Base-by-base conservation (phyloP, 2,329 filamentous ascomycete species). In the Ciborinia camelliae region DNA sequence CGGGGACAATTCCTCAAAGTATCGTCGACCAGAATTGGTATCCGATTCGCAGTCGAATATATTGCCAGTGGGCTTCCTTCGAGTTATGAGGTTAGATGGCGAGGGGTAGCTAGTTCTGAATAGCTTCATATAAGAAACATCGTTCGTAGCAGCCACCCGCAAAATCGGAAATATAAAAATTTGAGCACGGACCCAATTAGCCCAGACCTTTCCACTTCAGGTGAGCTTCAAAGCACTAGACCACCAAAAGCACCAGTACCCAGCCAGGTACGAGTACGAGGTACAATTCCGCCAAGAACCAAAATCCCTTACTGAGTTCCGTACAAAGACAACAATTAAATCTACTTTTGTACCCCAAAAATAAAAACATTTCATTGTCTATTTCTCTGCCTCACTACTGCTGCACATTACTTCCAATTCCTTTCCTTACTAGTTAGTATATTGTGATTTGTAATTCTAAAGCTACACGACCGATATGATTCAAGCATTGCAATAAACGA, bases 391-490 rank as follows among this genome's bases (percentile, higher is more conserved):
- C 28, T 58, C 20, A 26, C 43, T 30, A 30, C 39, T 20, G 12
- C 10, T 18, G n/a, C 18, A 47, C 28, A 35, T 18, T 26, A 20
- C 41, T 12, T 41, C n/a, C 39, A 20, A 26, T 59, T 32, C 23
- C 45, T 47, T 9, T 59, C 32, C 28, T 54, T 43, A 9, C 23
- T 39, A 28, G 12, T 39, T 20, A 58, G 51, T 32, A 58, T 57
- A 28, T 39, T 47, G n/a, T 45, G 51, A 39, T 26, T 39, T 47
- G n/a, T 45, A 39, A 39, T 26, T 30, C 39, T 50, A 43, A 55
- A 47, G 28, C 32, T 41, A 6, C 18, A 59, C 35, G 43, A 37
- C 41, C 52, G 62, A 53, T 64, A 64, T 67, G 63, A 61, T 62
- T 52, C 23, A 41, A 50, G 43, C 43, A 43, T 57, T 61, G 20